These are phyloP conservation scores for Henckelia pumila DNA, from an alignment of 257 asterid genomes.

Conservation along the genomic window DNA sequence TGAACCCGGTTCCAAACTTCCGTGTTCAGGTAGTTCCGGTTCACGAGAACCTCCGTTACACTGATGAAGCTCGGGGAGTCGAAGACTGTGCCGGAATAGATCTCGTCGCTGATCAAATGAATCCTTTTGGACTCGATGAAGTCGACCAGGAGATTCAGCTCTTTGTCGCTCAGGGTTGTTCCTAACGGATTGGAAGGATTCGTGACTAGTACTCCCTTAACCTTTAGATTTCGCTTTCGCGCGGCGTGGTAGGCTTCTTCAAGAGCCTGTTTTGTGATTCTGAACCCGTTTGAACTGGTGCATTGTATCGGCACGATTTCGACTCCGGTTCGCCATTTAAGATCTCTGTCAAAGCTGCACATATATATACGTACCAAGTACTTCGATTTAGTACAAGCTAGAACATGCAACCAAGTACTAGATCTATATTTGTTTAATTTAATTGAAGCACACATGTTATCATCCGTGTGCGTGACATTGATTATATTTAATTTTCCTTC, in stretches of 20 bases:
- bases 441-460: no score
- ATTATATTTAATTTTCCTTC: no score
- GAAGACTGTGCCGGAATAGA: constrained; percentile 28
- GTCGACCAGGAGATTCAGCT: constrained; percentile 24
- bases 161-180: constrained; percentile 17
- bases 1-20: constrained; percentile 27
- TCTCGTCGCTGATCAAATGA: constrained; percentile 31
- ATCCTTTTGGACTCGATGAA: constrained; percentile 18
- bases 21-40: constrained; percentile 1
- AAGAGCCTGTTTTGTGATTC: constrained; percentile 23
- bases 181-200: constrained; percentile 32
- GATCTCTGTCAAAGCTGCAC: constrained; percentile 31
- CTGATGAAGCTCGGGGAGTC: constrained; percentile 23
- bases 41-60: constrained; percentile 20
- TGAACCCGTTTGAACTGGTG: constrained; percentile 27
- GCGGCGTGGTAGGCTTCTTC: constrained; percentile 27
- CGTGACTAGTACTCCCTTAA: constrained; percentile 26
- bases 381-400: not conserved
- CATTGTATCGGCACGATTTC: constrained; percentile 29
- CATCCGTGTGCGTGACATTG: not conserved
- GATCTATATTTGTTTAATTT: no score
- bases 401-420: no score
- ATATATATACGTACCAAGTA: not conserved
- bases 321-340: constrained; percentile 29
- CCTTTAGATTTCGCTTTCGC: constrained; percentile 16